Conservation (phyloP, 2,329 filamentous ascomycete species). For the Teratosphaeria viscida region DNA sequence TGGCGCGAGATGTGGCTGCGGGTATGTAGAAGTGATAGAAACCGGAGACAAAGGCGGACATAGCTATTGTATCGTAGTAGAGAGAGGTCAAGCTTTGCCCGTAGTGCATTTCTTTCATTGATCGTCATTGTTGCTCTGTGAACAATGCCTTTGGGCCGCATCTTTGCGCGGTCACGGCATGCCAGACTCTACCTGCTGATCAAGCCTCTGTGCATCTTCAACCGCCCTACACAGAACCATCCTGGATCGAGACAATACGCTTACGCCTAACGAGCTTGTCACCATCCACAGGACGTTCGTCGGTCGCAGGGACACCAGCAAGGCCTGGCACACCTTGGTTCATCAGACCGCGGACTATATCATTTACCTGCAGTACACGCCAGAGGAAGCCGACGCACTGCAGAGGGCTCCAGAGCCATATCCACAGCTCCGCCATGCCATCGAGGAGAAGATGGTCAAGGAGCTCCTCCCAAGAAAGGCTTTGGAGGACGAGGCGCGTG, state of each 20-base stretch:
- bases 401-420: not conserved
- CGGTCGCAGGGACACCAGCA: not conserved
- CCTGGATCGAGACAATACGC: not conserved
- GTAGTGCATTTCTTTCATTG: not conserved
- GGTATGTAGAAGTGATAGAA: not conserved
- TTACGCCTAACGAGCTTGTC: slow-evolving; percentile 4
- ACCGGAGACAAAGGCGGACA: not conserved
- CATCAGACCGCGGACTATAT: slow-evolving; percentile 6
- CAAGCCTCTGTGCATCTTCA: no score
- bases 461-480: not conserved
- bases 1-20: not conserved
- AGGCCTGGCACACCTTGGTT: slow-evolving; percentile 2
- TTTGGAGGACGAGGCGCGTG: not conserved
- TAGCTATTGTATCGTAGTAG: not conserved
- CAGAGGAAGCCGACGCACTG: not conserved
- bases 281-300: slow-evolving; percentile 1
- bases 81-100: not conserved
- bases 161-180: no score
- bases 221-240: no score
- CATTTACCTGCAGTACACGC: not conserved
- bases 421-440: not conserved
- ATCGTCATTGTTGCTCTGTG: not conserved
- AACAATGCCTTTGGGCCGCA: no score
- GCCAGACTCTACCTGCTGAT: no score
- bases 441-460: slow-evolving; percentile 1